These are phyloP conservation scores for Cladosporium cucumerinum DNA, from an alignment of 2,329 filamentous ascomycete species.

Conservation along the genomic window DNA sequence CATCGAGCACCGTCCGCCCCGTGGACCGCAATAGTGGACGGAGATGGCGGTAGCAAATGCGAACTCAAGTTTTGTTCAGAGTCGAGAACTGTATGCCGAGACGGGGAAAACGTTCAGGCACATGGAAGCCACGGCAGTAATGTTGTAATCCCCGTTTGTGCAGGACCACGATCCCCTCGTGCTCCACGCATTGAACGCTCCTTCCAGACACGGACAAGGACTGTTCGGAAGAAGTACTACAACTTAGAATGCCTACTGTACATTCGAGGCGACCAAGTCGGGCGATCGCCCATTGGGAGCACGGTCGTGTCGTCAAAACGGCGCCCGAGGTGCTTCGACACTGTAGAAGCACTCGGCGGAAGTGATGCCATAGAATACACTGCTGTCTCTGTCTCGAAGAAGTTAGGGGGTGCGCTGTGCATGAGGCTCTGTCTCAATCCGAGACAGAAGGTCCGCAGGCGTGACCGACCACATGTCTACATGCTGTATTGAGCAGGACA, in stretches of 20 bases:
- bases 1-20: not conserved
- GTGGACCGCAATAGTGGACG: not conserved
- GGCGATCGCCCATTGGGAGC: not conserved
- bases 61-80: constrained; percentile 6
- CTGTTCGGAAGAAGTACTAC: not conserved
- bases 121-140: not conserved
- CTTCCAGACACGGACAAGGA: not conserved
- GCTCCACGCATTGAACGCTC: not conserved
- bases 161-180: not conserved
- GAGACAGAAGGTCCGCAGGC: too few relatives aligned
- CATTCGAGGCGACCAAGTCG: not conserved
- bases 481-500: not conserved
- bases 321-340: not conserved
- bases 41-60: not conserved
- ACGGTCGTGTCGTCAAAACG: not conserved
- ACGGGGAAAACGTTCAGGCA: constrained; percentile 3
- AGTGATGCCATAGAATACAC: not conserved
- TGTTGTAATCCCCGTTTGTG: not conserved
- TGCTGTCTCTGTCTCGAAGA: not conserved
- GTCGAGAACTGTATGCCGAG: not conserved
- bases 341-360: not conserved
- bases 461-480: not conserved
- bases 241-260: not conserved
- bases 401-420: not conserved
- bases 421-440: not conserved